phyloP scores from a whole-genome alignment of 345 rosid genomes.

The Ceriops zippeliana region DNA sequence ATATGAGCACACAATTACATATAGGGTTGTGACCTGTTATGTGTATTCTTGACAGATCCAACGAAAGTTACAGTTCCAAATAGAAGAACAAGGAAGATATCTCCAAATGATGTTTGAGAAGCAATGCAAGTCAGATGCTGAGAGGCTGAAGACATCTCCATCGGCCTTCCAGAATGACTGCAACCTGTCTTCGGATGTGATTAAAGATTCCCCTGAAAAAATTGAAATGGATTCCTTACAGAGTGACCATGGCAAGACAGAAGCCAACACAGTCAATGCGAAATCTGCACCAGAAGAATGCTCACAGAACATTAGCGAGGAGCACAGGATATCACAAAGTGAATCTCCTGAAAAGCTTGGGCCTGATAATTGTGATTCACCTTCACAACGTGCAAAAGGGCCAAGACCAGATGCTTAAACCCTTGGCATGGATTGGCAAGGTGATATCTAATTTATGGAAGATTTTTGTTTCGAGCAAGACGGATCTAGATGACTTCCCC shows the following conservation, averaged over 20 bases:
- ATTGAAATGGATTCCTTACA: constrained; percentile 32
- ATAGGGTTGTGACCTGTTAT: background rate
- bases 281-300: constrained; percentile 23
- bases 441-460: constrained; percentile 16
- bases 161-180: constrained; percentile 42
- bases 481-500: constrained; percentile 23
- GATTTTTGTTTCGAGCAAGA: constrained; percentile 21
- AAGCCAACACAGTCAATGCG: background rate
- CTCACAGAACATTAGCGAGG: constrained; percentile 22
- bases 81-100: constrained; percentile 94
- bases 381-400: constrained; percentile 47
- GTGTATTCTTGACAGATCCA: constrained; percentile 48
- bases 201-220: constrained; percentile 32
- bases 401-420: constrained; percentile 42
- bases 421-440: constrained; percentile 7
- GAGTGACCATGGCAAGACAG: constrained; percentile 20
- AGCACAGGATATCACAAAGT: constrained; percentile 25
- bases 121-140: constrained; percentile 59
- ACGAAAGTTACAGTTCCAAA: constrained; percentile 82
- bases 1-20: background rate
- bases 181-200: constrained; percentile 22
- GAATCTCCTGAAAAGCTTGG: constrained; percentile 24
- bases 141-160: constrained; percentile 54
- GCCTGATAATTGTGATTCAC: constrained; percentile 23
- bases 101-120: constrained; percentile 97